A percentile compares a stretch with the other conserved stretches of the same genome.
These are phyloP conservation scores for Tetraselmis striata DNA, from an alignment of 139 green algal genomes.

Conservation along the genomic window DNA sequence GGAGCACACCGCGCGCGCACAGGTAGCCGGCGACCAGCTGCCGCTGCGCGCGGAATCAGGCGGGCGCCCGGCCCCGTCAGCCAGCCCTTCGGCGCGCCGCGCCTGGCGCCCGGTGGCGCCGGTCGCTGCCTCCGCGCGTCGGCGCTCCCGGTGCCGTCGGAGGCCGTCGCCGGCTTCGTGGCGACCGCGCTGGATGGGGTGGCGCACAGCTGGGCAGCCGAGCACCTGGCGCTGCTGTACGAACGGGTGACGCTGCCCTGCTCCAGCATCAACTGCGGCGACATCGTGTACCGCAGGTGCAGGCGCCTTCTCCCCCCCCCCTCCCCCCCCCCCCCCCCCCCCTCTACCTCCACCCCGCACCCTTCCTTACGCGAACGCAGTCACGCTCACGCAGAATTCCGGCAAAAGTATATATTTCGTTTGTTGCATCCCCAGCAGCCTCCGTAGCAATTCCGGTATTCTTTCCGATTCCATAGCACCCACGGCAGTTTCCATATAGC, in stretches of 20 bases:
- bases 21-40: too few species aligned
- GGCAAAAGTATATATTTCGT: background rate
- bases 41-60: too few species aligned
- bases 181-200: too few species aligned
- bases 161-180: too few species aligned
- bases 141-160: too few species aligned
- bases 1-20: too few species aligned
- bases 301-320: background rate
- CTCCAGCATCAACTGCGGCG: slow-evolving; percentile 79
- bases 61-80: too few species aligned
- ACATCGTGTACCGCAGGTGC: slow-evolving; percentile 76
- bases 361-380: background rate
- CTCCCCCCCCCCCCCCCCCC: background rate
- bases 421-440: background rate
- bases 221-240: slow-evolving; percentile 63
- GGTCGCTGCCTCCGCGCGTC: too few species aligned
- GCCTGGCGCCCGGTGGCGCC: too few species aligned
- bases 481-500: background rate
- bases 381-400: too few species aligned
- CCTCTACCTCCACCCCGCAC: background rate
- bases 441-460: background rate
- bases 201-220: too few species aligned
- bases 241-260: slow-evolving; percentile 75
- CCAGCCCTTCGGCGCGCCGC: too few species aligned
- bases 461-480: background rate